Base-by-base conservation (phyloP, 2,329 filamentous ascomycete species). In the Penicillium sumatraense region DNA sequence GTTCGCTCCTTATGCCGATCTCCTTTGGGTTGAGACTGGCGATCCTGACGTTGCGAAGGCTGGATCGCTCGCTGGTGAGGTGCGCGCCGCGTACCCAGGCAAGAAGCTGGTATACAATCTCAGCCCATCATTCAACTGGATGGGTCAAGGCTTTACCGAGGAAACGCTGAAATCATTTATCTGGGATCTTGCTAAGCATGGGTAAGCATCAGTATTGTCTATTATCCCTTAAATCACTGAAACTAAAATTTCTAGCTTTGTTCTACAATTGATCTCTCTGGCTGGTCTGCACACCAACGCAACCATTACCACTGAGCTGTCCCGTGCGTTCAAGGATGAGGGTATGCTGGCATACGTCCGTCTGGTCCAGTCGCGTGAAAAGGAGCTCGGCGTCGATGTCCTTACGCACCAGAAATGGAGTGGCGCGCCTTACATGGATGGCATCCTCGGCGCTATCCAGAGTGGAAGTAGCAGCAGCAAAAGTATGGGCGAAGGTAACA, bases 281-380 rank as follows among this genome's bases (percentile, higher is more conserved):
- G 86, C 86, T 2, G 86, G 86, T 18, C 68, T 88, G n/a, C 86
- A 88, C 69, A 81, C 77, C 29, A 87, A 82, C 2, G 86, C 86
- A 3, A 86, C 84, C 1, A 83, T 87, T 40, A 86, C 83, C 0
- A 80, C 87, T 54, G 90, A 97, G 77, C 81, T 99, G 16, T 89
- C 91, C 9, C 85, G 85, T 56, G 84, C 81, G 6, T 99, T 96
- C 80, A 96, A 91, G 79, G 84, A 87, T 13, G 89, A 97, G 52
- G 95, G 95, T 51, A 99, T 99, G 95, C 83, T 95, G 68, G 93
- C 95, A 1, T 99, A 99, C 69, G 95, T 98, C n/a, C 90, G 96
- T 56, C 78, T 97, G 0, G 88, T 99, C 35, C 95, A 99, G 76
- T 82, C 86, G 49, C 83, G 88, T 35, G 95, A 99, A 78, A 96